Base-by-base conservation (phyloP, 768 basidiomycete genomes). In the Thelephora aurantiotincta region DNA sequence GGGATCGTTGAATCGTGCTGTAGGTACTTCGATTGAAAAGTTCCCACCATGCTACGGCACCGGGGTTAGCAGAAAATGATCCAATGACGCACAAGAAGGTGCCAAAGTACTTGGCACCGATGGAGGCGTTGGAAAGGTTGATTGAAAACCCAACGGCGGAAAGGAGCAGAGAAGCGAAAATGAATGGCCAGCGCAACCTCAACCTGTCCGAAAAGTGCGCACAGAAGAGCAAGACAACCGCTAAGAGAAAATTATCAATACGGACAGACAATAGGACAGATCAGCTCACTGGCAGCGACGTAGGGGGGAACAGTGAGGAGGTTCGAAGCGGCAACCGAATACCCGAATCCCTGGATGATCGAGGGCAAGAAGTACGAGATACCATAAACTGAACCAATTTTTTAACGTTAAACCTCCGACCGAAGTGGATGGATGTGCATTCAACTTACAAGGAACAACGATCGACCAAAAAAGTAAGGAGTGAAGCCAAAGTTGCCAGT, bases 41-140 rank as follows among this genome's bases (percentile, higher is more conserved):
- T 5, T 44, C 65, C 11, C 38, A 80, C 82, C 82, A 85, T 16
- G 76, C 68, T 11, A 80, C 63, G 1, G 78, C 57, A 11, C 76
- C 79, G 12, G 83, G 80, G 52, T 78, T 69, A 0, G 68, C 65
- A 1, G 75, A 68, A 51, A 79, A 84, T 35, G 69, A 68, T n/a
- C 83, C 83, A 0, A 68, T 65, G 6, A 82, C 79, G 22, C 72
- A 69, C 48, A 84, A 72, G 66, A 79, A 86, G 0, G 75, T 82
- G 1, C 81, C 82, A 52, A 82, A 79, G 58, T 84, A 85, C 60
- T 84, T 83, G 26, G 65, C 75, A 0, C 78, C 75, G 42, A 58
- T 55, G 0, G 71, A 53, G 1, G 62, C 73, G 11, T 68, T 55
- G 0, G 78, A 75, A 44, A 84, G 75, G 55, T 81, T 78, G 60